Evolutionary conservation across 495 filamentous ascomycete genomes (phyloP).

Genomic region (Penicillium samsonianum): DNA sequence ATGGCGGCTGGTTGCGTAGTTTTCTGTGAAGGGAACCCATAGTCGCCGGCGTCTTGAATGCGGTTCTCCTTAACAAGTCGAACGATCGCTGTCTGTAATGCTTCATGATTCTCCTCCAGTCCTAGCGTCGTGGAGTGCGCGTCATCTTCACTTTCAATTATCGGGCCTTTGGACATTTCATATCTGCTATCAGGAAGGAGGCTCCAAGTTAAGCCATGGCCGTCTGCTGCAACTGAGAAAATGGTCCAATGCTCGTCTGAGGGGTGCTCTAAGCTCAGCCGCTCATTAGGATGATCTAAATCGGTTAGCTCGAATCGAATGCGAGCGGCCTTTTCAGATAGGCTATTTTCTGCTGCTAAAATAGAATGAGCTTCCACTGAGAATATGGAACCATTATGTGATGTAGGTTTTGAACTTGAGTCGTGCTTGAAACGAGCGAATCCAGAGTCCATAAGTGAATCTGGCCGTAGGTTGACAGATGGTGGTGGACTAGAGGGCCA

Average conservation of each 20-base stretch:
- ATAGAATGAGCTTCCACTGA: conserved; percentile 33
- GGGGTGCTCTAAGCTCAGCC: conserved; percentile 39
- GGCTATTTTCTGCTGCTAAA: conserved; percentile 25
- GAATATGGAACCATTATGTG: conserved; percentile 29
- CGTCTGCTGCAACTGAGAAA: conserved; percentile 73
- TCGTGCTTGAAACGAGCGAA: conserved; percentile 31
- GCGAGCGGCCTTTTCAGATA: conserved; percentile 40
- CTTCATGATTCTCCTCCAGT: conserved; percentile 78
- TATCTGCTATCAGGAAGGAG: conserved; percentile 51
- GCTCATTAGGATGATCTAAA: conserved; percentile 38
- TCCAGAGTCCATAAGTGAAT: conserved; percentile 28
- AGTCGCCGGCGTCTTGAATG: conserved; percentile 41
- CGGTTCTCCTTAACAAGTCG: conserved; percentile 82
- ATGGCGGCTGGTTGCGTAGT: neutral
- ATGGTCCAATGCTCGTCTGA: conserved; percentile 54
- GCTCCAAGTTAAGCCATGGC: conserved; percentile 64
- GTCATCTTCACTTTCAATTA: conserved; percentile 52
- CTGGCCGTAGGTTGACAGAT: conserved; percentile 15
- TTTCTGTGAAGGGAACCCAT: conserved; percentile 1
- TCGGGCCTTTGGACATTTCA: conserved; percentile 14
- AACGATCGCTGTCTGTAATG: conserved; percentile 76
- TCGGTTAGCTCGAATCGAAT: conserved; percentile 50
- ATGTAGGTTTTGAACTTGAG: conserved; percentile 18
- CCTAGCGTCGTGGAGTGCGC: conserved; percentile 63
- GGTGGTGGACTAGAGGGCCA: conserved; percentile 16